Evolutionary conservation across 345 rosid species (phyloP).

Genomic region (Cardamine resedifolia): DNA sequence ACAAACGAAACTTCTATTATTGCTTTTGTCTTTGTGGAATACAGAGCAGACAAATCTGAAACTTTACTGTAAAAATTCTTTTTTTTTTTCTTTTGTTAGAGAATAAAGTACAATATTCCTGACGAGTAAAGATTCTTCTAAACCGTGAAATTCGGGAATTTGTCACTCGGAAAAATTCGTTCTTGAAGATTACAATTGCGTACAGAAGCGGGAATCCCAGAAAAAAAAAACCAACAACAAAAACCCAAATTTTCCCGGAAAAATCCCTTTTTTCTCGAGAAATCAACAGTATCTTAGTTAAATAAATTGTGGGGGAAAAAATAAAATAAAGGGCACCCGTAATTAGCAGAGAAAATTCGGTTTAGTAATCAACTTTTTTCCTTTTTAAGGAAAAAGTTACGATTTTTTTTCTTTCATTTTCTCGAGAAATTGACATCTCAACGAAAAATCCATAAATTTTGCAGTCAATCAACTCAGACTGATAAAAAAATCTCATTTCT

Average conservation of each 20-base stretch:
- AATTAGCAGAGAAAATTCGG: neutral
- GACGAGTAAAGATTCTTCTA: constrained; percentile 3
- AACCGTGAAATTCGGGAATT: constrained; percentile 21
- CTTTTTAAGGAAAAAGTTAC: neutral
- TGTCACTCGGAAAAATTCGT: neutral
- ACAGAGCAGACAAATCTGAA: constrained; percentile 31
- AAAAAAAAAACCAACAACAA: neutral
- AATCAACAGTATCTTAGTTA: neutral
- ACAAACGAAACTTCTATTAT: constrained; percentile 28
- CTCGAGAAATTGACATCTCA: constrained; percentile 19
- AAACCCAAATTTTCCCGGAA: neutral
- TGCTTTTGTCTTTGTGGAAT: constrained; percentile 10
- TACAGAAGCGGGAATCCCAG: constrained; percentile 11
- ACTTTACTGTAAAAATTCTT: constrained; percentile 11
- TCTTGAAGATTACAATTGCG: constrained; percentile 26
- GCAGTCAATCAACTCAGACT: neutral
- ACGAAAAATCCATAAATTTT: neutral
- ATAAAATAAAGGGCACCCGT: neutral
- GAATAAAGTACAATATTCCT: constrained; percentile 21
- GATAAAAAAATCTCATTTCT: neutral
- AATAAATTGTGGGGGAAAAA: neutral
- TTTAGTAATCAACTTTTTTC: neutral
- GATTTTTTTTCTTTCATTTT: constrained; percentile 11
- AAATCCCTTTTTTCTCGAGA: constrained; percentile 9
- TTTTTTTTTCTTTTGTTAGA: neutral